These are phyloP conservation scores for Podaxis sp. DNA, from an alignment of 768 basidiomycete species.

Conservation along the genomic window DNA sequence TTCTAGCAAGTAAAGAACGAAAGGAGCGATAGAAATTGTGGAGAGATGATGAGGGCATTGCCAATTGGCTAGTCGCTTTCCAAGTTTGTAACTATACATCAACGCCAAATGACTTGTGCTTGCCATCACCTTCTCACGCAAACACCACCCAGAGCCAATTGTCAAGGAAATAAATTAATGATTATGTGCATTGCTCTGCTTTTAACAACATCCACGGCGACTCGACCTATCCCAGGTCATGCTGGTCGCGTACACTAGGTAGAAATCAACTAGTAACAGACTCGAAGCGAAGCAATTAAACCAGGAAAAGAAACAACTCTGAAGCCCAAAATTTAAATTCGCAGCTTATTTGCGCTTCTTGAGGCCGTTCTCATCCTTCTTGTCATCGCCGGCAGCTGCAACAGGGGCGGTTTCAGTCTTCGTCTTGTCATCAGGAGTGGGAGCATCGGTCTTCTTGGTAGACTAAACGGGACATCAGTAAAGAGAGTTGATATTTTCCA, in stretches of 20 bases:
- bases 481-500: conserved; percentile 3
- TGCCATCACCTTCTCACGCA: conserved; percentile 13
- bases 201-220: conserved; percentile 15
- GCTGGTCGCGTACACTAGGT: conserved; percentile 16
- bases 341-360: conserved; percentile 64
- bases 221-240: conserved; percentile 14
- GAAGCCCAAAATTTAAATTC: conserved; percentile 18
- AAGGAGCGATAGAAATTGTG: conserved; percentile 1
- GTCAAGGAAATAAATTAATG: conserved; percentile 8
- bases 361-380: conserved; percentile 64
- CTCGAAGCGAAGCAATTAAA: conserved; percentile 6
- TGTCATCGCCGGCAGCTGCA: conserved; percentile 70
- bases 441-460: conserved; percentile 75
- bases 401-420: conserved; percentile 65
- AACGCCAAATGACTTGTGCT: conserved; percentile 9
- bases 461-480: conserved; percentile 38
- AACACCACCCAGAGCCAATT: background rate
- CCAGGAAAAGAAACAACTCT: conserved; percentile 6
- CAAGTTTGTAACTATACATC: background rate
- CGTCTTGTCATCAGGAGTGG: conserved; percentile 63
- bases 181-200: conserved; percentile 17
- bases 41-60: background rate
- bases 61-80: background rate
- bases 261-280: conserved; percentile 12
- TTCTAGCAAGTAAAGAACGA: conserved; percentile 22